Conservation (phyloP, 208 protist genomes). For the Crithidia acanthocephali region DNA sequence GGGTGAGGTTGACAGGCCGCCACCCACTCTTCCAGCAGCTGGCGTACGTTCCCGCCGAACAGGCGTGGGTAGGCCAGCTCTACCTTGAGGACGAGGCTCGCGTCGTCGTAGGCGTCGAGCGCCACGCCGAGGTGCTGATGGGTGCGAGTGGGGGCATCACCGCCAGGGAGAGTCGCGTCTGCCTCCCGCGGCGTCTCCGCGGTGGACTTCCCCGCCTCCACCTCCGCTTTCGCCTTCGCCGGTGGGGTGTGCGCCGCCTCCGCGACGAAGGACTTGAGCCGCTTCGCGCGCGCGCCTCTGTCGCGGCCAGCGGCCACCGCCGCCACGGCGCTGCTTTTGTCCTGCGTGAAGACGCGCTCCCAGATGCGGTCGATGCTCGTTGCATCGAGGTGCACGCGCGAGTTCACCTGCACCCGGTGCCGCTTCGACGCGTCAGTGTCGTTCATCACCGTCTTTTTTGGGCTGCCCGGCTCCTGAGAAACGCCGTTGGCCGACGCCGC, state of each 20-base stretch:
- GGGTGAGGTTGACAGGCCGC: slow-evolving; percentile 30
- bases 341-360: slow-evolving; percentile 29
- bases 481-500: not conserved
- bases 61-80: slow-evolving; percentile 59
- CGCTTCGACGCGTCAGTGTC: slow-evolving; percentile 26
- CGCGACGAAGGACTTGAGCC: slow-evolving; percentile 5
- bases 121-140: slow-evolving; percentile 24
- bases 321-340: slow-evolving; percentile 6
- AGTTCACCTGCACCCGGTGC: slow-evolving; percentile 30
- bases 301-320: slow-evolving; percentile 1
- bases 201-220: not conserved
- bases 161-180: not conserved
- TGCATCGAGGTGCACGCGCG: slow-evolving; percentile 27
- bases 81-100: slow-evolving; percentile 38
- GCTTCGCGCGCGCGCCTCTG: slow-evolving; percentile 4
- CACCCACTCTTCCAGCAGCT: slow-evolving; percentile 52
- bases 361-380: slow-evolving; percentile 37
- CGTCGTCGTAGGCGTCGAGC: slow-evolving; percentile 21
- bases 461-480: not conserved
- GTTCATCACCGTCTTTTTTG: slow-evolving; percentile 14
- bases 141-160: not conserved
- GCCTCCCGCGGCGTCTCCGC: not conserved
- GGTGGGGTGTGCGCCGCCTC: slow-evolving; percentile 10
- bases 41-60: slow-evolving; percentile 54
- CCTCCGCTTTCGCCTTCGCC: not conserved